Conservation (phyloP, 805 yeast species). For the Wickerhamiella slavikovae region DNA sequence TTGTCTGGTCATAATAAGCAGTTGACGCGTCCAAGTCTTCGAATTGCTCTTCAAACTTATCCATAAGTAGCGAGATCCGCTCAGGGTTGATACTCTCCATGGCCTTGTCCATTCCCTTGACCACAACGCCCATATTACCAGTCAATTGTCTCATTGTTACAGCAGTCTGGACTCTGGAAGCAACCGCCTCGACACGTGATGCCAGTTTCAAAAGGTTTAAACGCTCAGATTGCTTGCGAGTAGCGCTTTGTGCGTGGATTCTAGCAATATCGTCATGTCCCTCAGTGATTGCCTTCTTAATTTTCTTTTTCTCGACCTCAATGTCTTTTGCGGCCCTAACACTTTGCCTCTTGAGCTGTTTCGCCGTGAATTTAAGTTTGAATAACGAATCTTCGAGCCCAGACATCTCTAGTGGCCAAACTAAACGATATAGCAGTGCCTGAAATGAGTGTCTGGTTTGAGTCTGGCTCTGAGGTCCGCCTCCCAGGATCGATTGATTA, state of each 20-base stretch:
- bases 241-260: constrained; percentile 88
- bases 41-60: constrained; percentile 86
- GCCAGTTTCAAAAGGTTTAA: constrained; percentile 63
- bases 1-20: constrained; percentile 78
- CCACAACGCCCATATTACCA: constrained; percentile 82
- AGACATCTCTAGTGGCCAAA: not conserved
- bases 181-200: constrained; percentile 86
- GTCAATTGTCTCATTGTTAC: constrained; percentile 94
- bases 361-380: constrained; percentile 56
- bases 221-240: constrained; percentile 74
- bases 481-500: too few relatives aligned
- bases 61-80: constrained; percentile 85
- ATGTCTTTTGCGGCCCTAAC: constrained; percentile 82
- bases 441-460: too few relatives aligned
- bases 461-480: too few relatives aligned
- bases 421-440: too few relatives aligned
- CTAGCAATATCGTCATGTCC: constrained; percentile 86
- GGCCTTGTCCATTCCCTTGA: constrained; percentile 91
- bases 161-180: constrained; percentile 90
- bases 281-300: constrained; percentile 68
- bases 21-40: constrained; percentile 91
- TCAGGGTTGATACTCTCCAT: constrained; percentile 90
- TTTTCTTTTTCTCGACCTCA: constrained; percentile 63
- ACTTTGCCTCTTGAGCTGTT: constrained; percentile 79
- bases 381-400: constrained; percentile 14